Evolutionary conservation across 2,329 filamentous ascomycete species (phyloP).

Genomic region (Ustilaginoidea virens): DNA sequence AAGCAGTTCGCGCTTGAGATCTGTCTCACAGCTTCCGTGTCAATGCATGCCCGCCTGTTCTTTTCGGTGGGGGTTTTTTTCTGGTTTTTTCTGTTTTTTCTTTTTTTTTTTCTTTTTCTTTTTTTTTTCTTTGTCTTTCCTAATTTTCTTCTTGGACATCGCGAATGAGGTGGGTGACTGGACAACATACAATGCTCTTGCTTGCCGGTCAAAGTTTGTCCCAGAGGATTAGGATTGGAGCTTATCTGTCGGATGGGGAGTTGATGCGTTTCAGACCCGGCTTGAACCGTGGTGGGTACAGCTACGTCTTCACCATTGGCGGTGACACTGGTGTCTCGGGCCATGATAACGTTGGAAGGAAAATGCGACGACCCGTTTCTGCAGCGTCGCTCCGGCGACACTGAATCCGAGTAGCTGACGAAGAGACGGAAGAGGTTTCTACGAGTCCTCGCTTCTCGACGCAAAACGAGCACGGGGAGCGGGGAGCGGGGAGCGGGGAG

Average conservation of each 20-base stretch:
- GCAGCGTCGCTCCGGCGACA: neutral
- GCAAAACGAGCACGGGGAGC: constrained; percentile 1
- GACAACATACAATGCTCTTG: constrained; percentile 77
- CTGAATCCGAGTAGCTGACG: neutral
- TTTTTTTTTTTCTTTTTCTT: no score
- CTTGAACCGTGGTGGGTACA: neutral
- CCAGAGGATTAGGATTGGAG: constrained; percentile 18
- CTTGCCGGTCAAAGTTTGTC: constrained; percentile 64
- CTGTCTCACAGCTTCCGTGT: constrained; percentile 32
- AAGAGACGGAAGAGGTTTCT: no score
- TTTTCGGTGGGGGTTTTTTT: no score
- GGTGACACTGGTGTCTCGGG: constrained; percentile 1
- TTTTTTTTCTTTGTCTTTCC: neutral
- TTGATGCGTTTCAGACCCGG: constrained; percentile 8
- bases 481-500: no score
- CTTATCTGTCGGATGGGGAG: constrained; percentile 16
- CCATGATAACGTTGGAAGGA: no score
- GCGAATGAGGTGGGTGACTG: neutral
- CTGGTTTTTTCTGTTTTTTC: no score
- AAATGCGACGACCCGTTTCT: neutral
- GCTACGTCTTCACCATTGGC: neutral
- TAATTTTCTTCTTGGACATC: neutral
- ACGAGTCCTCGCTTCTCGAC: no score
- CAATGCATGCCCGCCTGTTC: no score
- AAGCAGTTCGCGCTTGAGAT: constrained; percentile 91